A percentile compares a stretch with the other conserved stretches of the same genome.
phyloP scores from a whole-genome alignment of 257 asterid species.

The Salvia hispanica region DNA sequence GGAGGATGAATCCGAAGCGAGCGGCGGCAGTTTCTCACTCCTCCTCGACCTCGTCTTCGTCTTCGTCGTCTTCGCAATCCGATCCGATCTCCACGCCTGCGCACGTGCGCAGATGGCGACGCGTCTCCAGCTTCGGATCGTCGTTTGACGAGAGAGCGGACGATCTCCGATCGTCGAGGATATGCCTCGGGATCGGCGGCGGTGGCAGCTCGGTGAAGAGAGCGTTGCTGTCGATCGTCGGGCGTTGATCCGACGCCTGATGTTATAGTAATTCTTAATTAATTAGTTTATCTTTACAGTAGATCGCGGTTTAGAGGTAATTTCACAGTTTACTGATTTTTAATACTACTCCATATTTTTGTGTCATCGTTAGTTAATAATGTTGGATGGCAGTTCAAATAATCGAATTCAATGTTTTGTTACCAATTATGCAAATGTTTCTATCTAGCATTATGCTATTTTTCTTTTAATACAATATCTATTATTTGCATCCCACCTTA shows the following conservation, averaged over 20 bases:
- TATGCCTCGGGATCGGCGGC: constrained; percentile 31
- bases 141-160: constrained; percentile 24
- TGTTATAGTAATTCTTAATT: constrained; percentile 2
- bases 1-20: constrained; percentile 34
- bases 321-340: too few relatives aligned
- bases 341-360: too few relatives aligned
- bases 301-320: not conserved
- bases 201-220: constrained; percentile 36
- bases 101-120: constrained; percentile 29
- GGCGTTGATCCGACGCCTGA: constrained; percentile 44
- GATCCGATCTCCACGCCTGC: constrained; percentile 37
- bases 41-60: constrained; percentile 34
- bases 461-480: constrained; percentile 4
- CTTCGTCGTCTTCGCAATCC: constrained; percentile 31
- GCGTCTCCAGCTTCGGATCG: constrained; percentile 45
- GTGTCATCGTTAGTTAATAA: constrained; percentile 20
- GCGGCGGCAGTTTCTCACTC: constrained; percentile 26
- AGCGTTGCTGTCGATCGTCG: constrained; percentile 45
- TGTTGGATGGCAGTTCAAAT: constrained; percentile 25
- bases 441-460: too few relatives aligned
- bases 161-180: constrained; percentile 22
- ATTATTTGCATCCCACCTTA: not conserved
- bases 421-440: constrained; percentile 12
- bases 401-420: constrained; percentile 17
- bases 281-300: not conserved